Conservation (phyloP, 2,329 filamentous ascomycete genomes). For the Monosporascus sp. region DNA sequence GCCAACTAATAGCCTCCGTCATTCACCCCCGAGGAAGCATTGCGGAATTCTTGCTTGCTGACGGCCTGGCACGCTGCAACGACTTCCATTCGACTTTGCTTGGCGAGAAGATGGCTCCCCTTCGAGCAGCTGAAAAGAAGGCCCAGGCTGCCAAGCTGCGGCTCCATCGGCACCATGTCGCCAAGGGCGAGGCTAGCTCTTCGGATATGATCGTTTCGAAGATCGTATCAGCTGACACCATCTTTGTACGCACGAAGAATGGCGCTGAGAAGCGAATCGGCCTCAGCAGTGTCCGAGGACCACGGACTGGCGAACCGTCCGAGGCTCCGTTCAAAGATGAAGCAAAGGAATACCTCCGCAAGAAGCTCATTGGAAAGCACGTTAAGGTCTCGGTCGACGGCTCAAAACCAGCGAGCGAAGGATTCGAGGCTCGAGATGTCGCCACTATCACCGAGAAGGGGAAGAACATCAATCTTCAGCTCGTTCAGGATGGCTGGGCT, state of each 20-base stretch:
- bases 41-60: constrained; percentile 81
- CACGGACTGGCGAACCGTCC: constrained; percentile 80
- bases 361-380: constrained; percentile 92
- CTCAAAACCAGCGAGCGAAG: constrained; percentile 81
- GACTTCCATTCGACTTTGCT: constrained; percentile 94
- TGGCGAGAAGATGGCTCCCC: constrained; percentile 77
- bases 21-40: constrained; percentile 90
- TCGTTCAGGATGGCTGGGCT: constrained; percentile 91
- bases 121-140: constrained; percentile 80
- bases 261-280: constrained; percentile 85
- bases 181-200: constrained; percentile 60
- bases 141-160: constrained; percentile 74
- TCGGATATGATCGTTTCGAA: constrained; percentile 80
- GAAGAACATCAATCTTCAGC: constrained; percentile 77
- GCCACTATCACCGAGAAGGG: constrained; percentile 78
- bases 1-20: constrained; percentile 82
- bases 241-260: constrained; percentile 79
- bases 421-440: constrained; percentile 91
- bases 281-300: constrained; percentile 87
- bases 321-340: constrained; percentile 87
- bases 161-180: constrained; percentile 75
- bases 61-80: constrained; percentile 85
- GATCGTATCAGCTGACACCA: constrained; percentile 81
- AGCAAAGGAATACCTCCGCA: constrained; percentile 92
- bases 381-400: constrained; percentile 86